Evolutionary conservation across 2,329 filamentous ascomycete species (phyloP), one percentile per base, ranked within the genome.

Genomic region (Phaeosphaeriaceae sp.): DNA sequence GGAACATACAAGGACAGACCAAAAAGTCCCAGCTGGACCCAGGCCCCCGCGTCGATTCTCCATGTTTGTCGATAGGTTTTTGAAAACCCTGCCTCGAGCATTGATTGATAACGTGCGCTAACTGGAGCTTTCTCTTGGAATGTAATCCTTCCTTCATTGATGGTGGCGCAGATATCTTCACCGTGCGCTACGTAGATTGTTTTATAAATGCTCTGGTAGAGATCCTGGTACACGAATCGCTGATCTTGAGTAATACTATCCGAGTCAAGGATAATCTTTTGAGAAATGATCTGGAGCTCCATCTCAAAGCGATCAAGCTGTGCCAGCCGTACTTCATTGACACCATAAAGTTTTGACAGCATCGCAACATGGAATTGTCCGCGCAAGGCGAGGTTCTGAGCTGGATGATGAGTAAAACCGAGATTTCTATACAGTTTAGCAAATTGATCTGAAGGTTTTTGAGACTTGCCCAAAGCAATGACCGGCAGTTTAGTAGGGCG

Each of bases 1-100:
- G 95, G 92, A 2, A 97, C 86, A 66, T 93, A 97, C 2, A 97
- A 79, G 54, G 83, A 83, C 39, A 97, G 79, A 32, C 87, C 84
- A 13, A 87, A 87, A 16, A 92, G 74, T 1, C 90, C 87, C 52
- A 96, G 86, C 42, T 88, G 81, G 21, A 92, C 80, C 85, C 92
- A 94, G 4, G 89, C 87, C 17, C 66, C 43, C 4, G 68, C 55
- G 16, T 87, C 42, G 6, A 59, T 37, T 2, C 26, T 17, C 5
- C 37, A 16, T 39, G 28, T 23, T 34, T 47, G 16, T 9, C 32
- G 29, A 34, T 47, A 52, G 26, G 54, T 61, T 8, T 51, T 46
- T 36, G 51, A 28, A 12, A 68, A 52, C 2, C 56, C 47, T n/a
- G 51, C 36, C 30, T 61, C 16, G 7, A 69, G 59, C 73, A 58